Base-by-base conservation (phyloP, 2,329 filamentous ascomycete species). In the Zymoseptoria pseudotritici region DNA sequence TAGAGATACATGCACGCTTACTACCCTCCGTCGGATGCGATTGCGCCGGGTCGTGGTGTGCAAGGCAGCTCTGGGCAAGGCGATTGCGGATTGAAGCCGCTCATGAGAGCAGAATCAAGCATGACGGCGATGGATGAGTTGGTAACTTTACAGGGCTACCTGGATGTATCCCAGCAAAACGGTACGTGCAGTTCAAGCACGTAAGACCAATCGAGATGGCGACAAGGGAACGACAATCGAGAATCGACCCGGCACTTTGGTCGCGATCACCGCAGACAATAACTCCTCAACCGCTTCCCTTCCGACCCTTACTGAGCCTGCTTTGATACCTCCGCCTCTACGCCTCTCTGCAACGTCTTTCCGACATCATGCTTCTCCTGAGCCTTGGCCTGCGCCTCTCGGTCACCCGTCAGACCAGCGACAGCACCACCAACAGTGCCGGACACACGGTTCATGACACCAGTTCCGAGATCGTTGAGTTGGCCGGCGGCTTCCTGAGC, bases 401-500 rank as follows among this genome's bases (percentile, higher is more conserved):
- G 78, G 72, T 95, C 86, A 19, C 91, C 91, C 2, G 85, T 89
- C 13, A 95, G 58, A 24, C 84, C 83, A n/a, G 91, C 84, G 29
- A 89, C 80, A 1, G 87, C 86, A 49, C 84, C 80, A 1, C 91
- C 90, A 4, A 96, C 67, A 1, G 87, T 80, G 10, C 92, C 69
- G 11, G 59, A 53, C 9, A 66, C 67, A 49, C 72, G 73, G 59
- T 80, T 75, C 7, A 65, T 62, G 19, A 80, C 73, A 8, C 92
- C 93, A 61, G 81, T 78, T 5, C 86, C 85, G 50, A 88, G 80
- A 72, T 97, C 91, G 61, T 77, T 86, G 53, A 94, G 70, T 76
- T 96, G 92, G 17, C 91, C 91, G 72, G 87, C 82, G 4, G 91
- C 90, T 76, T 97, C 90, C 74, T 92, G 86, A 31, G 82, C 83